A percentile compares a stretch with the other conserved stretches of the same genome.
phyloP scores from a whole-genome alignment of 805 yeast genomes.

The Kregervanrija fluxuum region DNA sequence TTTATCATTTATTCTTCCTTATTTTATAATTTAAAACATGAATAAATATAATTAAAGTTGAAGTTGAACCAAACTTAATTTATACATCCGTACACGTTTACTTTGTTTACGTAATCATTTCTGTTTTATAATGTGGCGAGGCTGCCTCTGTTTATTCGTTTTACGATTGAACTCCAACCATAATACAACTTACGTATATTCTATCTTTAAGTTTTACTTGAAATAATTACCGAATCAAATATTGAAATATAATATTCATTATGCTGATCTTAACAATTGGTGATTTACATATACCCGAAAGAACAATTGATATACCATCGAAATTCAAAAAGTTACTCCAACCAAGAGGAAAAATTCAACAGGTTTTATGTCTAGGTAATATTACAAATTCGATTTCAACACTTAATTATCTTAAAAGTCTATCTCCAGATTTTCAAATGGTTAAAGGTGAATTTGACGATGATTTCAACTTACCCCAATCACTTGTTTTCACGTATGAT shows the following conservation, averaged over 20 bases:
- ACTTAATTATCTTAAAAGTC: constrained; percentile 50
- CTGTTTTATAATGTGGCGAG: too few species aligned
- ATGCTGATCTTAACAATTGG: constrained; percentile 82
- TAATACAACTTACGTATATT: background rate
- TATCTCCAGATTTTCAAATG: constrained; percentile 66
- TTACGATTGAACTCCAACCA: too few species aligned
- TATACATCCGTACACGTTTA: too few species aligned
- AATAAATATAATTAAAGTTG: too few species aligned
- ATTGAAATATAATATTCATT: background rate
- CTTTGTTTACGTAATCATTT: too few species aligned
- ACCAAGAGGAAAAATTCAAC: constrained; percentile 74
- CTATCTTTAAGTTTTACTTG: background rate
- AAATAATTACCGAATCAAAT: background rate
- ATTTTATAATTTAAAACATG: background rate
- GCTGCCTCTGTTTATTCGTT: too few species aligned
- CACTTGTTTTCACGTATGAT: constrained; percentile 60
- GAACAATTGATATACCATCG: constrained; percentile 56
- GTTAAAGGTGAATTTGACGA: constrained; percentile 83
- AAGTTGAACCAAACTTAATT: too few species aligned
- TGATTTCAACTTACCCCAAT: constrained; percentile 46
- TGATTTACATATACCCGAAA: constrained; percentile 83
- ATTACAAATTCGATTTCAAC: constrained; percentile 62
- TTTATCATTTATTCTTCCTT: background rate
- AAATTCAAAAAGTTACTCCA: constrained; percentile 69
- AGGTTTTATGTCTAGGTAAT: constrained; percentile 82